phyloP scores from a whole-genome alignment of 495 filamentous ascomycete genomes.

The Aspergillus steynii region DNA sequence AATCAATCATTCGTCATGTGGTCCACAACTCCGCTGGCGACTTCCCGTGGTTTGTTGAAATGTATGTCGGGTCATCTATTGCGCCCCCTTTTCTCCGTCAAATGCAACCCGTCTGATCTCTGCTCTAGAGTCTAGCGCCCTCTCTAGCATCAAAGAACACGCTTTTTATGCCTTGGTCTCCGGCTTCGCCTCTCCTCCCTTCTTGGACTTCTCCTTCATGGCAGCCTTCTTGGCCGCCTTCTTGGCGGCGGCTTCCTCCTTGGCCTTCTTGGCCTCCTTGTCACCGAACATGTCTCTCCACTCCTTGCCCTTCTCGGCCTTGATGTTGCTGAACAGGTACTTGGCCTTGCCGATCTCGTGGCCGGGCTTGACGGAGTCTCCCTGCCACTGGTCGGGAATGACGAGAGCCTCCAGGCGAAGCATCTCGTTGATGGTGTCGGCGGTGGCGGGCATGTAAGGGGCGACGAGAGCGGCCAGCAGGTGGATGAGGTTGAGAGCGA shows the following conservation, averaged over 20 bases:
- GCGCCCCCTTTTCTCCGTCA: not conserved
- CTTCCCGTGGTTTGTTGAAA: not conserved
- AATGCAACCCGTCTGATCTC: not conserved
- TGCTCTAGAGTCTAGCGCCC: not conserved
- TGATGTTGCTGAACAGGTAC: slow-evolving; percentile 82
- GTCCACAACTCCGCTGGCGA: not conserved
- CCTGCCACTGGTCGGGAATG: slow-evolving; percentile 69
- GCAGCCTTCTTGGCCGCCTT: slow-evolving; percentile 55
- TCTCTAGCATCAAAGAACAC: not conserved
- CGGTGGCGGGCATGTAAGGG: slow-evolving; percentile 85
- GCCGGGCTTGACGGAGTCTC: slow-evolving; percentile 60
- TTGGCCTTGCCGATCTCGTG: slow-evolving; percentile 81
- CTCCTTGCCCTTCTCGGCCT: slow-evolving; percentile 75
- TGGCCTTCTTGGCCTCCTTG: slow-evolving; percentile 61
- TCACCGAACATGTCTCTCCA: slow-evolving; percentile 85
- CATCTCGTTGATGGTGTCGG: slow-evolving; percentile 71
- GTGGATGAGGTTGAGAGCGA: slow-evolving; percentile 78
- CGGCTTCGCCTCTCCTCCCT: slow-evolving; percentile 23
- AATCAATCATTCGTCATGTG: not conserved
- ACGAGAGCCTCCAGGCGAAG: slow-evolving; percentile 61
- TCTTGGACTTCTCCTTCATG: slow-evolving; percentile 26
- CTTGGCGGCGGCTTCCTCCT: slow-evolving; percentile 63
- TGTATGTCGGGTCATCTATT: not conserved
- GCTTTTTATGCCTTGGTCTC: slow-evolving; percentile 1
- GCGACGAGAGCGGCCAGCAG: slow-evolving; percentile 73